These are phyloP conservation scores for Clitoria ternatea DNA, from an alignment of 306 rosid species.

Conservation along the genomic window DNA sequence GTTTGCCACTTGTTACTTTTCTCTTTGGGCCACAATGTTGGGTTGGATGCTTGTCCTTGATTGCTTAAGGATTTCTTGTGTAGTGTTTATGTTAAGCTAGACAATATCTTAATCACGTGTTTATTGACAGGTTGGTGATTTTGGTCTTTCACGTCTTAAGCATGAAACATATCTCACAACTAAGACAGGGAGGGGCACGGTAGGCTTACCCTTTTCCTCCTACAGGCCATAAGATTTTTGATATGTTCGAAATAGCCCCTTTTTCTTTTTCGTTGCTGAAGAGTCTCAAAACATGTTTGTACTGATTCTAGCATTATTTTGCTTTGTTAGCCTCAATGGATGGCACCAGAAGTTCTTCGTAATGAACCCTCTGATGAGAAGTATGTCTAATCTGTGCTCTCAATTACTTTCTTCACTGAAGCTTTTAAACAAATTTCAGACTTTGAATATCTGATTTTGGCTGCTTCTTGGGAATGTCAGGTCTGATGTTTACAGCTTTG, in stretches of 20 bases:
- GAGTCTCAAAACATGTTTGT: constrained; percentile 2
- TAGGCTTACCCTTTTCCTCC: constrained; percentile 13
- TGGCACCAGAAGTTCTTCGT: constrained; percentile 99
- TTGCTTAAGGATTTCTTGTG: background rate
- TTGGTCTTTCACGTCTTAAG: constrained; percentile 98
- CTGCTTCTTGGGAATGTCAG: constrained; percentile 44
- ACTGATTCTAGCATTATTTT: constrained; percentile 28
- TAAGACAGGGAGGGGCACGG: constrained; percentile 98
- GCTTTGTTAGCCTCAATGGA: constrained; percentile 92
- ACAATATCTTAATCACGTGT: constrained; percentile 16
- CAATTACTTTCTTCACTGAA: background rate
- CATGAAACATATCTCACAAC: constrained; percentile 86
- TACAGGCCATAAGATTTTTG: background rate
- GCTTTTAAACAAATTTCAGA: constrained; percentile 4
- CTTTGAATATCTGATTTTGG: constrained; percentile 1
- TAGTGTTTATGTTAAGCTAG: constrained; percentile 7
- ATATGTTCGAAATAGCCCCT: constrained; percentile 18
- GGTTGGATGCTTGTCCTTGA: constrained; percentile 1
- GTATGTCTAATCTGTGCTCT: constrained; percentile 43
- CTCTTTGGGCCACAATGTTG: constrained; percentile 8
- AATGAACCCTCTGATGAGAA: constrained; percentile 96
- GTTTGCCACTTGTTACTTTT: constrained; percentile 38
- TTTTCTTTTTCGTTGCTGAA: background rate
- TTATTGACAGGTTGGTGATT: constrained; percentile 81
- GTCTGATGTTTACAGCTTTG: constrained; percentile 97